A percentile compares a stretch with the other conserved stretches of the same genome.
Evolutionary conservation across 2,329 filamentous ascomycete species (phyloP).

Genomic region (Fusarium cicatricum): DNA sequence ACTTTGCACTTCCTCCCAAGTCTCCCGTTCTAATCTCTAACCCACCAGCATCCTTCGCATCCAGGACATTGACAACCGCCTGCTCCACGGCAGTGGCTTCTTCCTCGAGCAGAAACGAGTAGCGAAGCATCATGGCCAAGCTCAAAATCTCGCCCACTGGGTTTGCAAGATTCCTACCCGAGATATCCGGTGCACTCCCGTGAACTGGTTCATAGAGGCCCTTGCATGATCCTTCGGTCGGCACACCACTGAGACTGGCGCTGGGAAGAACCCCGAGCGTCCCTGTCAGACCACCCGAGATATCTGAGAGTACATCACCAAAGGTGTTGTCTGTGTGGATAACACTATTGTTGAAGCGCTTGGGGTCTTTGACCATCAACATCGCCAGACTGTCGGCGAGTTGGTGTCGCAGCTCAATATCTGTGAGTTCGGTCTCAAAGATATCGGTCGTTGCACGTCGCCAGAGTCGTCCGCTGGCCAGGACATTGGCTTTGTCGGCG

Average conservation of each 20-base stretch:
- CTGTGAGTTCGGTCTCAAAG: slow-evolving; percentile 53
- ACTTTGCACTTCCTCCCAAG: slow-evolving; percentile 70
- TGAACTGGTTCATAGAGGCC: slow-evolving; percentile 84
- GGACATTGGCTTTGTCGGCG: slow-evolving; percentile 62
- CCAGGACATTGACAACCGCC: slow-evolving; percentile 70
- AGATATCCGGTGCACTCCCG: slow-evolving; percentile 77
- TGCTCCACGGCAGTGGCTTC: slow-evolving; percentile 71
- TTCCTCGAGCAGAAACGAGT: slow-evolving; percentile 69
- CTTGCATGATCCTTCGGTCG: slow-evolving; percentile 57
- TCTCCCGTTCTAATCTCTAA: slow-evolving; percentile 68
- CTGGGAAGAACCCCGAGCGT: slow-evolving; percentile 56
- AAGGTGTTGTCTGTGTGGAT: slow-evolving; percentile 59
- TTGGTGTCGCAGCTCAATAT: slow-evolving; percentile 55
- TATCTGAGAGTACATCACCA: slow-evolving; percentile 57
- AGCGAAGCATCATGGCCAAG: slow-evolving; percentile 78
- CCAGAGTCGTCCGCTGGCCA: slow-evolving; percentile 60
- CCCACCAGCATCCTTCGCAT: slow-evolving; percentile 53
- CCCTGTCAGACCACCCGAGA: slow-evolving; percentile 55
- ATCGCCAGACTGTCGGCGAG: slow-evolving; percentile 58
- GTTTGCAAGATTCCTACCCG: slow-evolving; percentile 76
- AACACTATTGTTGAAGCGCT: slow-evolving; percentile 55
- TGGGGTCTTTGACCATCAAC: slow-evolving; percentile 57
- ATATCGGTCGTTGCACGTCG: slow-evolving; percentile 51
- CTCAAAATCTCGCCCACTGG: slow-evolving; percentile 76
- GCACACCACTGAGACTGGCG: slow-evolving; percentile 54